Base-by-base conservation (phyloP, 495 filamentous ascomycete species). In the Aspergillus campestris region DNA sequence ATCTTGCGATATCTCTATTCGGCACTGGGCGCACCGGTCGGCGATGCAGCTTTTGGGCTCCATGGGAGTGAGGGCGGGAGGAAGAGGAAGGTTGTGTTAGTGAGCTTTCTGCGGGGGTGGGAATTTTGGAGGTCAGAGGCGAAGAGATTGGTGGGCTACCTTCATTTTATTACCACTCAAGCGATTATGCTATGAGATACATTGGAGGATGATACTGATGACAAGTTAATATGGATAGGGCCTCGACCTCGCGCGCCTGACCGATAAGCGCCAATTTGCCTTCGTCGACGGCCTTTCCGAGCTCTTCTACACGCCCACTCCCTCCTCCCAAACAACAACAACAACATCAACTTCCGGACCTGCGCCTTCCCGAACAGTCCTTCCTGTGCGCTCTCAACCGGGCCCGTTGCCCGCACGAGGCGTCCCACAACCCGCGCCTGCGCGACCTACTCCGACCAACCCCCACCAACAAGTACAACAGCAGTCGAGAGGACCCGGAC, bases 101-200 rank as follows among this genome's bases (percentile, higher is more conserved):
- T 90, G 49, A 89, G 83, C 66, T 95, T 82, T 62, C 66, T 94
- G 64, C 75, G 85, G 42, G 82, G 89, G 53, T 74, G 66, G 49
- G 67, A 73, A 24, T 94, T 94, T 58, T 95, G 89, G 89, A 80
- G 63, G 38, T 71, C 80, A 4, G 73, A 74, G 35, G 74, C 73
- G 24, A 74, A 73, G 45, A 75, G 76, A 61, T 57, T 87, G 50
- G 79, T 83, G 62, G 48, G 72, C 69, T 6, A 10, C 14, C 11
- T 42, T 0, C 31, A 15, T 33, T 8, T 24, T 24, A 1, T 24
- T 24, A 2, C 18, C 1, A 24, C 18, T 4, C 4, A 24, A 24
- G 18, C 18, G 18, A 24, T 4, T 24, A 2, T 4, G 18, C 18
- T 24, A 24, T 24, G 18, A 4, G 18, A 24, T 24, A 4, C 18